A percentile compares a stretch with the other conserved stretches of the same genome.
These are phyloP conservation scores for Arabidopsis suecica DNA, from an alignment of 345 rosid genomes.

Conservation along the genomic window DNA sequence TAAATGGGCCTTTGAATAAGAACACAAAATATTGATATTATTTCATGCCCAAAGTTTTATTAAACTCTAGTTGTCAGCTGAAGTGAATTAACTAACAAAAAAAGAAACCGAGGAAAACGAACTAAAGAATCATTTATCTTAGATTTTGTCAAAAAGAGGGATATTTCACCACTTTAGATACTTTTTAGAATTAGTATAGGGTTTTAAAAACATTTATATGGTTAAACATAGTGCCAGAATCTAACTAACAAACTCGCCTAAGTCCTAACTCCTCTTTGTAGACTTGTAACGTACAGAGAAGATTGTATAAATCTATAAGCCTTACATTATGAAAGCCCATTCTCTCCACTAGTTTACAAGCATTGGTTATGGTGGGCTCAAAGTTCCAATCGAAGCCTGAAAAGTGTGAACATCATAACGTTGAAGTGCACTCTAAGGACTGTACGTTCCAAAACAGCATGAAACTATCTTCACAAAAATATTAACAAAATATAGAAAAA, in stretches of 20 bases:
- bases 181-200: too few relatives aligned
- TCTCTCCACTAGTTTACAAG: too few relatives aligned
- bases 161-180: neutral
- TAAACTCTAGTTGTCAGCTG: neutral
- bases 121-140: neutral
- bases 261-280: neutral
- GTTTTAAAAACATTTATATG: neutral
- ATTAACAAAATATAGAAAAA: neutral
- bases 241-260: neutral
- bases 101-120: neutral
- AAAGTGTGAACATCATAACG: neutral
- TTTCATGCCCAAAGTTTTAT: neutral
- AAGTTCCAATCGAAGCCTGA: neutral
- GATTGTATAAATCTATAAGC: too few relatives aligned
- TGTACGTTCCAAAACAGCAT: neutral
- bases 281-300: neutral
- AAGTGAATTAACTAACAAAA: neutral
- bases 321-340: too few relatives aligned
- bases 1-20: neutral
- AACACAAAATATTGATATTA: too few relatives aligned
- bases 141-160: neutral
- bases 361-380: neutral
- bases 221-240: neutral
- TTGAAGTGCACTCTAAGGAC: conserved; percentile 8
- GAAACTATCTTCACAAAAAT: neutral